Conservation (phyloP, 495 filamentous ascomycete genomes). For the Aspergillus campestris region DNA sequence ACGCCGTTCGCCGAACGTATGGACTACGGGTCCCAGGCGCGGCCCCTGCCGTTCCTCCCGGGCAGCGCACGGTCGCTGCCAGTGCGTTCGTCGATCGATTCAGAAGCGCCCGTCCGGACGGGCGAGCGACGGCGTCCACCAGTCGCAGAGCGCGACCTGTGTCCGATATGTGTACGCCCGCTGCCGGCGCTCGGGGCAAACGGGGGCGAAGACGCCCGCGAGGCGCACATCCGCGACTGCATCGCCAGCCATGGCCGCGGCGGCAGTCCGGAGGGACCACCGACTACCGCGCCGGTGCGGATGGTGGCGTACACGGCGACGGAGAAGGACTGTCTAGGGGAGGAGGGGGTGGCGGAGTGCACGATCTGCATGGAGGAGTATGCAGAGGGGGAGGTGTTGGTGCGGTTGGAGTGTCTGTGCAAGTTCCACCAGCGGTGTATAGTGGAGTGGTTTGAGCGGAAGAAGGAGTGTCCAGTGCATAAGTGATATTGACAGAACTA, state of each 20-base stretch:
- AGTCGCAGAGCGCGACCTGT: slow-evolving; percentile 77
- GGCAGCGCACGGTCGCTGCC: slow-evolving; percentile 1
- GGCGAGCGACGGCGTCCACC: slow-evolving; percentile 18
- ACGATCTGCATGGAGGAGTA: slow-evolving; percentile 97
- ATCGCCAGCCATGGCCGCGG: slow-evolving; percentile 42
- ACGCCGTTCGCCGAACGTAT: slow-evolving; percentile 16
- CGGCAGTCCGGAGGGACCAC: slow-evolving; percentile 13
- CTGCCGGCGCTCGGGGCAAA: slow-evolving; percentile 59
- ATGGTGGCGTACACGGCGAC: slow-evolving; percentile 73
- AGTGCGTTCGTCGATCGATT: not conserved
- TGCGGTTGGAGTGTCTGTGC: slow-evolving; percentile 83
- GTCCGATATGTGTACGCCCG: slow-evolving; percentile 74
- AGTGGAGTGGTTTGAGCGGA: slow-evolving; percentile 45
- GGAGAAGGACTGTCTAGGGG: slow-evolving; percentile 83
- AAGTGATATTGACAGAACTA: slow-evolving; percentile 24
- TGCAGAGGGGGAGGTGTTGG: slow-evolving; percentile 73
- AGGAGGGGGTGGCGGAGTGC: slow-evolving; percentile 61
- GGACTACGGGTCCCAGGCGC: slow-evolving; percentile 8
- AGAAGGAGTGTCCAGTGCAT: slow-evolving; percentile 48
- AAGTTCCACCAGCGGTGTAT: slow-evolving; percentile 77
- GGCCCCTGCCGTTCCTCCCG: slow-evolving; percentile 6
- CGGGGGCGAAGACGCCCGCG: slow-evolving; percentile 54
- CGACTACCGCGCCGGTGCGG: slow-evolving; percentile 20
- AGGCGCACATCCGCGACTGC: slow-evolving; percentile 69
- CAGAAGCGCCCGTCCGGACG: not conserved